These are phyloP conservation scores for Coccomyxa subellipsoidea DNA, from an alignment of 163 green algal genomes.

Conservation along the genomic window DNA sequence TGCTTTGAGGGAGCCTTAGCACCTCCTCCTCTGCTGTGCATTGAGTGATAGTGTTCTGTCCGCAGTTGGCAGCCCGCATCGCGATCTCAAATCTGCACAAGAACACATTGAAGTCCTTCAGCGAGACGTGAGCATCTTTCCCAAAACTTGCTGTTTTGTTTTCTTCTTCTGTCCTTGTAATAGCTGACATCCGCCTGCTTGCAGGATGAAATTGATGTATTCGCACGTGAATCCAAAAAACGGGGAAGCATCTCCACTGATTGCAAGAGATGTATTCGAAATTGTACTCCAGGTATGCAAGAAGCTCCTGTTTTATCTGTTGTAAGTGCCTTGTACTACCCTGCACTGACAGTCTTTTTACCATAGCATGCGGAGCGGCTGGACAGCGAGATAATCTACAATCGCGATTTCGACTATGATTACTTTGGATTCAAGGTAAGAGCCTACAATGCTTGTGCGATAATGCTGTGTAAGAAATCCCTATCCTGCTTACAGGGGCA, in stretches of 20 bases:
- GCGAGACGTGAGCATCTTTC: conserved; percentile 76
- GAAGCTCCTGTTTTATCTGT: neutral
- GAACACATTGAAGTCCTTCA: conserved; percentile 98
- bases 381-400: conserved; percentile 97
- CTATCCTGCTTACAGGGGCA: neutral
- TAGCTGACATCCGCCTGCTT: neutral
- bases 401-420: conserved; percentile 99
- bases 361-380: conserved; percentile 81
- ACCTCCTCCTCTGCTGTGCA: too few species aligned
- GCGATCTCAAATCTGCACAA: conserved; percentile 99
- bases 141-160: neutral
- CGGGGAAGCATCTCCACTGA: conserved; percentile 74
- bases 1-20: too few species aligned
- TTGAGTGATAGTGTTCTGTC: too few species aligned
- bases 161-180: neutral
- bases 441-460: neutral
- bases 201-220: conserved; percentile 92
- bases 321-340: neutral
- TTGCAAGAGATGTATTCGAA: conserved; percentile 89
- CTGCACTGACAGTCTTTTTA: neutral
- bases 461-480: neutral
- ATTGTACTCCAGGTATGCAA: conserved; percentile 76
- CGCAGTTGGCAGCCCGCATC: conserved; percentile 97
- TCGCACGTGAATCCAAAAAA: conserved; percentile 93
- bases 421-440: conserved; percentile 99